phyloP scores from a whole-genome alignment of 306 rosid genomes.

The Prunus campanulata region DNA sequence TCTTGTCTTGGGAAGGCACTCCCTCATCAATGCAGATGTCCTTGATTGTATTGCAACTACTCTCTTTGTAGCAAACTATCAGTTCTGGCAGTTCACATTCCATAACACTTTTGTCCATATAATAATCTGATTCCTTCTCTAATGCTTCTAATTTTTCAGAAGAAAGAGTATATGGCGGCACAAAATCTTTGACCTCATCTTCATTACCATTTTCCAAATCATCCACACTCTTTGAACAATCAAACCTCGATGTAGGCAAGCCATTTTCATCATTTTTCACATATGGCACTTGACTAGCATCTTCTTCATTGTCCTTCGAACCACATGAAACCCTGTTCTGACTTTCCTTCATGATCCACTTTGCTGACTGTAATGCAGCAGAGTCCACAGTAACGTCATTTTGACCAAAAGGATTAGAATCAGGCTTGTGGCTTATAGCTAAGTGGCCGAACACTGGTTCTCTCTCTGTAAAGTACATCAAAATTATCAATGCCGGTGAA shows the following conservation, averaged over 20 bases:
- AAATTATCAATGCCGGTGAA: conserved; percentile 14
- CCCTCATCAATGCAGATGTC: conserved; percentile 86
- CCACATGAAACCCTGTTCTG: conserved; percentile 29
- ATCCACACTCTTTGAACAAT: conserved; percentile 10
- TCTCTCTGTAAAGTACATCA: conserved; percentile 57
- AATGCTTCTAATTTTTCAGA: conserved; percentile 32
- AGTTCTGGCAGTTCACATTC: conserved; percentile 64
- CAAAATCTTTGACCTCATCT: conserved; percentile 18
- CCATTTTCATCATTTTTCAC: conserved; percentile 23
- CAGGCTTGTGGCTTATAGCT: conserved; percentile 38
- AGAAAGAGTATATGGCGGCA: conserved; percentile 37
- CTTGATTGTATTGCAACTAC: conserved; percentile 52
- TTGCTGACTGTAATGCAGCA: conserved; percentile 33
- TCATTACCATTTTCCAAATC: conserved; percentile 28
- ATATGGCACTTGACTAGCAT: conserved; percentile 20
- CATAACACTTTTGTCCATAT: conserved; percentile 48
- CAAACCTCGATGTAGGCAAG: conserved; percentile 26
- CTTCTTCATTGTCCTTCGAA: conserved; percentile 34
- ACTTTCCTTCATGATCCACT: conserved; percentile 36
- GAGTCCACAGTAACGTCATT: conserved; percentile 34
- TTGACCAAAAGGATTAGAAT: conserved; percentile 45
- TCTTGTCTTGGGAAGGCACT: conserved; percentile 43
- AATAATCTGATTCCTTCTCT: conserved; percentile 34
- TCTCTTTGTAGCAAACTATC: conserved; percentile 57
- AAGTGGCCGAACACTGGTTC: conserved; percentile 47